Base-by-base conservation (phyloP, 2,329 filamentous ascomycete species). In the Nemania bipapillata region DNA sequence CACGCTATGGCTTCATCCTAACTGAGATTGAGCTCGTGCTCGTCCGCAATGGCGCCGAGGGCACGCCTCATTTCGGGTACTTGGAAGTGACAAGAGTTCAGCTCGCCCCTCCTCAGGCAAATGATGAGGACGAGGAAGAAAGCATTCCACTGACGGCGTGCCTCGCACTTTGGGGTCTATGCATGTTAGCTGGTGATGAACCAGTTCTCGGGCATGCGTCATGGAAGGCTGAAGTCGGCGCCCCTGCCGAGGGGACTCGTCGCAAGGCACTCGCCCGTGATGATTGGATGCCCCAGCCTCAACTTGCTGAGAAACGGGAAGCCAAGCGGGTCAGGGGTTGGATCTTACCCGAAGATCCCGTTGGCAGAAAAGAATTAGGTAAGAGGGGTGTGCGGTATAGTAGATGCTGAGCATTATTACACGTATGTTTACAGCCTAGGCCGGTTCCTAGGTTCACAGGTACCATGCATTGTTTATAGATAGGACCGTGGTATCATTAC, bases 11-110 rank as follows among this genome's bases (percentile, higher is more conserved):
- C 63, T 98, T 97, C 84, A 95, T 98, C 80, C 89, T 97, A 77
- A 97, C 93, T 0, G 95, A 97, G 82, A 97, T 97, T 75, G 95
- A 98, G 82, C 89, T 97, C 8, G 90, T 97, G 45, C 90, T 96
- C 74, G 93, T 97, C 0, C 92, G 94, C 75, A 92, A 92, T 73
- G 94, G 94, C 60, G 87, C 79, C 74, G 90, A 86, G 76, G 82
- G 85, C 47, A 89, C 89, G 0, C 94, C 94, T 0, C 90, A 93
- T 78, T 97, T 97, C 77, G 94, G 95, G n/a, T 93, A 90, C 80
- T 84, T 97, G 4, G 94, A 98, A 79, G 86, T 97, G 30, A 83
- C 84, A 20, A 86, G 84, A 50, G 85, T 90, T 22, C 87, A 87
- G 74, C 85, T 90, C 45, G 85, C 85, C n/a, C 77, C 55, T 26